A percentile compares a stretch with the other conserved stretches of the same genome.
phyloP scores from a whole-genome alignment of 441 rosid species.

The Mallotus japonicus region DNA sequence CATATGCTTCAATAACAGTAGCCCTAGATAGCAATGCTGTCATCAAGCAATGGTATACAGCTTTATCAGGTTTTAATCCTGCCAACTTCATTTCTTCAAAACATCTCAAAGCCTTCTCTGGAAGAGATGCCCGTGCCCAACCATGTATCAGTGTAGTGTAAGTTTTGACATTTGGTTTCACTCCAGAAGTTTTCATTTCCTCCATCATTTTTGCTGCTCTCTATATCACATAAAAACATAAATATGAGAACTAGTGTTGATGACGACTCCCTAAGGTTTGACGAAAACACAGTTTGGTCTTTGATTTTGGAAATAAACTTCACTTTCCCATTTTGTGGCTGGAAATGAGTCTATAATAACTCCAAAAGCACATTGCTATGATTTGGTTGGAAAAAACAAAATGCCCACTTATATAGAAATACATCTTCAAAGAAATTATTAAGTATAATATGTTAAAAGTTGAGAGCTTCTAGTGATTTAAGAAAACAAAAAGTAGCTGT shows the following conservation, averaged over 20 bases:
- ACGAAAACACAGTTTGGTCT: not conserved
- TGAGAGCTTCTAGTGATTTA: too few species aligned
- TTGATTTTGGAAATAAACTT: not conserved
- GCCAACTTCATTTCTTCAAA: conserved; percentile 76
- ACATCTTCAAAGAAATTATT: not conserved
- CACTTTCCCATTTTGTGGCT: not conserved
- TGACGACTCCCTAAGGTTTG: not conserved
- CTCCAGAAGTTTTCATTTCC: conserved; percentile 68
- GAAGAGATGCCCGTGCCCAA: conserved; percentile 93
- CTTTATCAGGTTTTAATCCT: conserved; percentile 78
- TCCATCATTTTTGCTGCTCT: conserved; percentile 64
- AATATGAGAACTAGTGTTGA: not conserved
- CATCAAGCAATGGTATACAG: conserved; percentile 90
- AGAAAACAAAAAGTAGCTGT: not conserved
- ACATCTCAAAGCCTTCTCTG: conserved; percentile 82
- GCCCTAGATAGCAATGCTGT: conserved; percentile 84
- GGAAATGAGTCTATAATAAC: not conserved
- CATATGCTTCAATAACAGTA: conserved; percentile 67
- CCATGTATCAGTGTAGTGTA: conserved; percentile 90
- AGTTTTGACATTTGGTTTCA: conserved; percentile 81
- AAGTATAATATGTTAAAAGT: not conserved
- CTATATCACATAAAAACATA: conserved; percentile 30
- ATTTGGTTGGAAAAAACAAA: not conserved
- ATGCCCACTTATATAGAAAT: not conserved
- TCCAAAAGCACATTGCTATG: not conserved